Evolutionary conservation across 73 alveolate species (phyloP).

Genomic region (Tetrahymena malaccensis): DNA sequence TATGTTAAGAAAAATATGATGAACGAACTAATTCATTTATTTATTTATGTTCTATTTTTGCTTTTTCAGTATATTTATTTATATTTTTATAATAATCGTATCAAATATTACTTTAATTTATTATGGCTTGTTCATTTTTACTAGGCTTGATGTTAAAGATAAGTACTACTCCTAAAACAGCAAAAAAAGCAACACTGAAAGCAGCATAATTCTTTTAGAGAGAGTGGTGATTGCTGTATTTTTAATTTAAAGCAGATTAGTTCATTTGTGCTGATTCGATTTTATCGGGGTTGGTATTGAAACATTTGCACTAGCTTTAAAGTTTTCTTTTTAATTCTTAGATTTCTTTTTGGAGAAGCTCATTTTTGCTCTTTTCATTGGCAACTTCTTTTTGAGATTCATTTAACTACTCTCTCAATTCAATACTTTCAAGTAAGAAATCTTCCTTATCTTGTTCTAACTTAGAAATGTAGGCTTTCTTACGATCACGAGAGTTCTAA

Average conservation of each 20-base stretch:
- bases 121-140: neutral
- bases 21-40: no score
- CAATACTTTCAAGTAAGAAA: neutral
- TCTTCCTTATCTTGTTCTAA: neutral
- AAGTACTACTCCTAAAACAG: neutral
- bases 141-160: neutral
- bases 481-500: neutral
- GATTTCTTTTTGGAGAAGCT: neutral
- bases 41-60: no score
- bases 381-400: neutral
- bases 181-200: neutral
- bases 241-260: neutral
- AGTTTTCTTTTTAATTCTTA: neutral
- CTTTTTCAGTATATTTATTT: no score
- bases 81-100: neutral
- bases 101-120: neutral
- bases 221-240: neutral
- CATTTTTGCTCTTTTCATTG: neutral
- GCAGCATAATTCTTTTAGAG: neutral
- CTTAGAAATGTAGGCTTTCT: neutral
- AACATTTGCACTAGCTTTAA: neutral
- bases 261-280: neutral
- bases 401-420: neutral
- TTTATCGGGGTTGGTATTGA: neutral
- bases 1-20: neutral